Percentiles rank a stretch among this genome's conserved stretches.
Evolutionary conservation across 306 rosid genomes (phyloP).

Genomic region (Begonia fuchsioides): DNA sequence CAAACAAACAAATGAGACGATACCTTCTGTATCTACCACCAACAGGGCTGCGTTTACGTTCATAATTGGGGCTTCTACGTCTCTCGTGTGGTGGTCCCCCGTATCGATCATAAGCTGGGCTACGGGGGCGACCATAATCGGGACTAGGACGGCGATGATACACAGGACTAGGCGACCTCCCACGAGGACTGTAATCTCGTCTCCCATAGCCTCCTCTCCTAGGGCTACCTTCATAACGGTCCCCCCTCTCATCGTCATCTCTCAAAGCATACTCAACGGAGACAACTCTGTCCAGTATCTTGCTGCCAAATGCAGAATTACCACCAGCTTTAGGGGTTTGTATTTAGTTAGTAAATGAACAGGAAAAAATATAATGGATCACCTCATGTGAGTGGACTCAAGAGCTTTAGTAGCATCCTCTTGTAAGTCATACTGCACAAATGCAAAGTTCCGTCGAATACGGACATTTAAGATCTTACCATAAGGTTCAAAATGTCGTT

Average conservation of each 20-base stretch:
- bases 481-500: constrained; percentile 71
- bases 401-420: constrained; percentile 96
- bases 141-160: constrained; percentile 72
- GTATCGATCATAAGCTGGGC: constrained; percentile 68
- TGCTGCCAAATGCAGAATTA: constrained; percentile 33
- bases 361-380: constrained; percentile 4
- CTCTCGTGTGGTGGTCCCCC: constrained; percentile 50
- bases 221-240: constrained; percentile 42
- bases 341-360: neutral
- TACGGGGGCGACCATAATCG: constrained; percentile 69
- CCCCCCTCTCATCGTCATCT: constrained; percentile 79
- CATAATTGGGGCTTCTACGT: constrained; percentile 48
- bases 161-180: constrained; percentile 70
- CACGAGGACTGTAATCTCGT: constrained; percentile 23
- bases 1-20: neutral
- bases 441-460: constrained; percentile 82
- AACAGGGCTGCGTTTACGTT: constrained; percentile 42
- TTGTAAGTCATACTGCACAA: constrained; percentile 86
- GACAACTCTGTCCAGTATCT: constrained; percentile 82
- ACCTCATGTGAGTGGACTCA: constrained; percentile 88
- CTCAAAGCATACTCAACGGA: constrained; percentile 92
- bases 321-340: too few species aligned
- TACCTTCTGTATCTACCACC: constrained; percentile 53
- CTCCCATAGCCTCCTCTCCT: constrained; percentile 54
- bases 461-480: constrained; percentile 77